Base-by-base conservation (phyloP, 768 basidiomycete species). In the Hemileccinum rubropunctum region DNA sequence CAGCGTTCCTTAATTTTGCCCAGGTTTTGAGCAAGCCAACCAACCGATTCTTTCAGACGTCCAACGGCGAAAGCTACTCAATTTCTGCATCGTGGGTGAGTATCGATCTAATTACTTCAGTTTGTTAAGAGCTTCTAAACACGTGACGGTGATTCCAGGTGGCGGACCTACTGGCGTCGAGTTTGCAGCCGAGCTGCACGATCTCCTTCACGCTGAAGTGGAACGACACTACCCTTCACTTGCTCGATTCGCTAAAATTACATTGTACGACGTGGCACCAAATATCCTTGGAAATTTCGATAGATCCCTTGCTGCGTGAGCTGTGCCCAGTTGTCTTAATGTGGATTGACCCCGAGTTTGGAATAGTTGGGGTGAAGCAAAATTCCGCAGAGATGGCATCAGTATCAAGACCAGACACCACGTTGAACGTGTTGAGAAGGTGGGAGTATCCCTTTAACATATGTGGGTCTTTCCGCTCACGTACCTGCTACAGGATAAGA, bases 81-180 rank as follows among this genome's bases (percentile, higher is more conserved):
- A 90, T 54, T 95, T 95, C 61, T 91, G 89, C 52, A 81, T 95
- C 42, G 91, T 93, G 41, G 93, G 92, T 70, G 68, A 59, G 80
- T 67, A 34, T 2, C 6, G n/a, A 43, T 54, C 15, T 33, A n/a
- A 17, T 50, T 30, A n/a, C 23, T 45, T 26, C 39, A 12, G 6
- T 23, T 45, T 42, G 48, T 36, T 15, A 47, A 23, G 28, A 17
- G 15, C 30, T 48, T 51, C 36, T 55, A 14, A 53, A 47, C 50
- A 48, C 35, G 33, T 48, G 20, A 51, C 17, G 17, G 20, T 40
- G 28, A 28, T 30, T 36, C 32, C 48, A 85, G 84, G 85, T n/a
- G 84, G 84, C 28, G 86, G 86, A 7, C 86, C 83, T 0, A 87
- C 86, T 10, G 88, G 88, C 12, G 84, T 91, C 38, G 91, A 92